Evolutionary conservation across 2,329 filamentous ascomycete species (phyloP), one percentile per base, ranked within the genome.

Genomic region (Hypomyces perniciosus): DNA sequence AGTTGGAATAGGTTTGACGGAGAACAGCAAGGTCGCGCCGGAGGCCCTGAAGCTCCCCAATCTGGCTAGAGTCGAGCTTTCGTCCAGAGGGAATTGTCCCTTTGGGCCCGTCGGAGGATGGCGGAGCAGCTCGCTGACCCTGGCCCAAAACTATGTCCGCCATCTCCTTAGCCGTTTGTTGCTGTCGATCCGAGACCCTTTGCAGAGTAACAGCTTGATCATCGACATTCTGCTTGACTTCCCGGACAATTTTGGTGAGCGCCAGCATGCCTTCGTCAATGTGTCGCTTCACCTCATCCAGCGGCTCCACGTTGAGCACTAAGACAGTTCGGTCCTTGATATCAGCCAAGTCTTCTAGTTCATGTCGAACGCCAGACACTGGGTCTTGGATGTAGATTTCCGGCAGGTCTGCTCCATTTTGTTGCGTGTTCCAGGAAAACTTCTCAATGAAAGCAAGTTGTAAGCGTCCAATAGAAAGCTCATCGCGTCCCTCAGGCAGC

Each of bases 301-400:
- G 78, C 12, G 86, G 81, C 64, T 99, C 93, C 1, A 97, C 80
- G 60, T 99, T 99, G 39, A 99, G 74, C 0, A 93, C 95, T n/a
- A 99, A 76, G 1, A 99, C 93, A 1, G 90, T 90, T 30, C 92
- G 83, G 66, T 99, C 93, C 69, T 95, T 96, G 61, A 99, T 88
- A 64, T 99, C 93, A 13, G 77, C 81, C 30, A 99, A 75, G 64
- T 99, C 93, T 66, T 99, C 93, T 27, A 99, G 73, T 70, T 99
- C 93, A 66, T 99, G 92, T 12, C 93, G 86, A n/a, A 99, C 88
- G 1, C 93, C 93, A 7, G 93, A 97, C 2, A 96, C 80, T 0
- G 91, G 86, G 65, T 99, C 93, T 67, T 99, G 93, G 12, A 99
- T 93, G 66, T 99, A 96, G 12, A 99, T 97, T 61, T 99, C 93